Conservation (phyloP, 805 yeast genomes). For the Torulaspora delbrueckii region DNA sequence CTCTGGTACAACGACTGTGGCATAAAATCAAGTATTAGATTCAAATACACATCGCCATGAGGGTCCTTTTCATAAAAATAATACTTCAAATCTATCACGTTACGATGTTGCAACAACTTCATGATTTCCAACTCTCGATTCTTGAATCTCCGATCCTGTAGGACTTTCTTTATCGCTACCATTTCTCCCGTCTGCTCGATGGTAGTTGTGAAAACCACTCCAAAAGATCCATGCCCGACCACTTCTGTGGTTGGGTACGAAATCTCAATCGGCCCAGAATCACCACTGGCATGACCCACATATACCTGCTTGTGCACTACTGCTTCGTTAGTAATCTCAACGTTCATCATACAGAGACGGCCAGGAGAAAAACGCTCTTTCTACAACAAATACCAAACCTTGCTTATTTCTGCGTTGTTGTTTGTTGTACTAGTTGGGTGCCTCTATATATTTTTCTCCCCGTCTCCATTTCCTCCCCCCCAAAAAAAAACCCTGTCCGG, state of each 20-base stretch:
- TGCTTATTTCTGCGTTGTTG: neutral
- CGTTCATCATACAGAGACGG: constrained; percentile 13
- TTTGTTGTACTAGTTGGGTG: too few species aligned
- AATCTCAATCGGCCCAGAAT: constrained; percentile 12
- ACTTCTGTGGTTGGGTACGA: constrained; percentile 64
- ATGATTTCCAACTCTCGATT: constrained; percentile 93
- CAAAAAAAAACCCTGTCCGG: neutral
- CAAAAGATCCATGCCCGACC: constrained; percentile 99
- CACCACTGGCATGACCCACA: constrained; percentile 17
- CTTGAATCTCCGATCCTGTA: constrained; percentile 91
- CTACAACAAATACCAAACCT: neutral
- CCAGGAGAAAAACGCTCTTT: neutral
- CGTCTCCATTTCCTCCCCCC: neutral
- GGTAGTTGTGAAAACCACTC: constrained; percentile 89
- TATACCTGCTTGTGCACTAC: constrained; percentile 33
- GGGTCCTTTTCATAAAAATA: constrained; percentile 76
- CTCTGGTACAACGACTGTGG: constrained; percentile 97
- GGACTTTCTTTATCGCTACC: constrained; percentile 93
- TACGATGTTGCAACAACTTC: constrained; percentile 81
- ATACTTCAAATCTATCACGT: constrained; percentile 82
- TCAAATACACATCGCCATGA: constrained; percentile 60
- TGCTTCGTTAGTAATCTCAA: constrained; percentile 22
- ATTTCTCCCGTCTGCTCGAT: constrained; percentile 67
- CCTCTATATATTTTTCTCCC: neutral
- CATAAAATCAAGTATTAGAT: constrained; percentile 82